phyloP scores from a whole-genome alignment of 1,284 basidiomycete genomes.

The Microstroma glucosiphilum region DNA sequence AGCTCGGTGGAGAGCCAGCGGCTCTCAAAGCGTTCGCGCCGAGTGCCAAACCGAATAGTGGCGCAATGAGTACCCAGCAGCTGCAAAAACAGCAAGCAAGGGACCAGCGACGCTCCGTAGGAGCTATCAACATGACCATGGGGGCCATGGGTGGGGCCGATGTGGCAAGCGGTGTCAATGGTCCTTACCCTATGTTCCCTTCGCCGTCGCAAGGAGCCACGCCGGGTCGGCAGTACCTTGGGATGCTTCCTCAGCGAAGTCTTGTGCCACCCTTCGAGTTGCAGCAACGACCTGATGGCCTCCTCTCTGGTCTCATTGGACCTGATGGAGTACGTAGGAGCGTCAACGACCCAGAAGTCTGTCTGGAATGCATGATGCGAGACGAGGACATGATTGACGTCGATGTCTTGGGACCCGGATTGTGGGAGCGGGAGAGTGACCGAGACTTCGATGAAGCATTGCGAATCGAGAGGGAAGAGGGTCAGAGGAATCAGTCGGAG shows the following conservation, averaged over 20 bases:
- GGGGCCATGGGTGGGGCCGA: conserved; percentile 33
- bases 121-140: conserved; percentile 40
- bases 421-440: conserved; percentile 89
- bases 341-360: conserved; percentile 63
- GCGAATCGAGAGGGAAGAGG: conserved; percentile 59
- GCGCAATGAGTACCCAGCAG: conserved; percentile 35
- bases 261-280: conserved; percentile 48
- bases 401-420: conserved; percentile 72
- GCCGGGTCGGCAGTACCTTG: conserved; percentile 32
- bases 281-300: conserved; percentile 44
- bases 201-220: conserved; percentile 12
- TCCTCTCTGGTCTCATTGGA: conserved; percentile 38
- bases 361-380: conserved; percentile 96
- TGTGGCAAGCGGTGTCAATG: conserved; percentile 34
- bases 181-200: conserved; percentile 40
- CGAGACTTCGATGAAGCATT: conserved; percentile 71
- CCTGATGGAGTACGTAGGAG: conserved; percentile 40
- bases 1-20: background rate
- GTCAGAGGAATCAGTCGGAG: conserved; percentile 13
- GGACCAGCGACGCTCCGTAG: conserved; percentile 37
- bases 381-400: conserved; percentile 98
- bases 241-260: conserved; percentile 43
- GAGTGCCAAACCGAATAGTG: background rate
- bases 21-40: background rate
- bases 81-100: conserved; percentile 35